These are phyloP conservation scores for Sungouiella blattae DNA, from an alignment of 805 yeast genomes.

Conservation along the genomic window DNA sequence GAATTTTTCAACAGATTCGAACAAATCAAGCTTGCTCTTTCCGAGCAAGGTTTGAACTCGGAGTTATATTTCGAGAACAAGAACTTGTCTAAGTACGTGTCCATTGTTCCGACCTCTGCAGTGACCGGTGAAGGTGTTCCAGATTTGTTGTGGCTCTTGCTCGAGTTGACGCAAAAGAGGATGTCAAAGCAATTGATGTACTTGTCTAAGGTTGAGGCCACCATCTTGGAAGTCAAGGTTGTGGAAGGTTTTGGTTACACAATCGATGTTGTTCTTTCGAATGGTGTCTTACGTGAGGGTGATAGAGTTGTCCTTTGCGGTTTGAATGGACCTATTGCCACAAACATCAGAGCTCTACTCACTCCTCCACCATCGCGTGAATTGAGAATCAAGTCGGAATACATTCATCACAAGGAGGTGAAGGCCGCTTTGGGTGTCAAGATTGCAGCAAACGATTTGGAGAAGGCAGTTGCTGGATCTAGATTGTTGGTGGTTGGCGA, in stretches of 20 bases:
- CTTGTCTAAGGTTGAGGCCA: conserved; percentile 89
- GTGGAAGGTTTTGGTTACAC: conserved; percentile 99
- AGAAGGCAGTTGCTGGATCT: conserved; percentile 99
- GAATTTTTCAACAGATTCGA: conserved; percentile 88
- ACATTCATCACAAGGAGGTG: conserved; percentile 94
- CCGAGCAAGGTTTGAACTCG: conserved; percentile 98
- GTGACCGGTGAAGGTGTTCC: conserved; percentile 99
- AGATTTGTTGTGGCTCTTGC: conserved; percentile 89
- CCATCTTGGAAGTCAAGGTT: conserved; percentile 95
- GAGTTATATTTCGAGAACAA: conserved; percentile 95
- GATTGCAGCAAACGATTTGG: conserved; percentile 96
- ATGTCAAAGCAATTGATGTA: conserved; percentile 99
- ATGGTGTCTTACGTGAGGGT: conserved; percentile 93
- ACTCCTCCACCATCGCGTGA: conserved; percentile 98
- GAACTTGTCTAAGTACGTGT: conserved; percentile 88
- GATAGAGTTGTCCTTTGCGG: conserved; percentile 96
- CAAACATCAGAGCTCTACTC: conserved; percentile 89
- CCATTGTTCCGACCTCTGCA: conserved; percentile 98
- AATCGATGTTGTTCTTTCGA: conserved; percentile 95
- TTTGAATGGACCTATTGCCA: conserved; percentile 96
- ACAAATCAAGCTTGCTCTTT: conserved; percentile 81
- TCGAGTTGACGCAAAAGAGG: conserved; percentile 96
- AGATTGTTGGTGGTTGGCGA: conserved; percentile 92
- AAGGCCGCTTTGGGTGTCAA: conserved; percentile 99
- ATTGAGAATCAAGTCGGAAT: conserved; percentile 93